Base-by-base conservation (phyloP, 108 stramenopile species). In the Heterococcus sp. region DNA sequence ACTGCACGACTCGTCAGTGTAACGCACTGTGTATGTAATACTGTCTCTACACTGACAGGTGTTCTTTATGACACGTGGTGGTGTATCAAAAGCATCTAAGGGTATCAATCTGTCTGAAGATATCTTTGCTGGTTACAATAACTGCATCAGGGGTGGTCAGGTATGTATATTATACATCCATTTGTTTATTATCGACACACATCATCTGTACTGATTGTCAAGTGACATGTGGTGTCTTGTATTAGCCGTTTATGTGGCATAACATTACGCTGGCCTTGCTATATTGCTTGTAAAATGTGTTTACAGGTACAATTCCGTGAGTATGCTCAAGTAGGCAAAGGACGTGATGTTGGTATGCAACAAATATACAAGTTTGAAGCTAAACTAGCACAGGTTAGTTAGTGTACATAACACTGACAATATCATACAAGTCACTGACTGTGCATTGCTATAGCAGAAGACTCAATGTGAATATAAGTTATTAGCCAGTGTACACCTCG, bases 331-430 rank as follows among this genome's bases (percentile, higher is more conserved):
- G 94, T 96, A 36, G 97, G 97, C 69, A 98, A 98, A 84, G 97
- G 97, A 30, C 93, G 97, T 31, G 97, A 98, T 88, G 97, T 98
- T 28, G 97, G 97, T 64, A 94, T 96, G 94, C 95, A 94, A 74
- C 97, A 98, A 84, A 98, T 96, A 70, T 98, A 98, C 91, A 96
- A 98, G 81, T 98, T 98, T 87, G 97, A 98, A 86, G 96, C 97
- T 27, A 98, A 98, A 79, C 91, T 98, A 1, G 94, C 95, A 75
- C 97, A 98, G 89, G 46, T 58, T 8, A 8, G 46, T 58, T n/a
- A n/a, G n/a, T n/a, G n/a, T n/a, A n/a, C n/a, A n/a, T n/a, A n/a
- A n/a, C n/a, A n/a, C n/a, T n/a, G n/a, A n/a, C n/a, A n/a, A n/a
- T n/a, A n/a, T n/a, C n/a, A n/a, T n/a, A n/a, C n/a, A n/a, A n/a